A percentile compares a stretch with the other conserved stretches of the same genome.
phyloP scores from a whole-genome alignment of 805 yeast genomes.

The Kodamaea neixiangensis region DNA sequence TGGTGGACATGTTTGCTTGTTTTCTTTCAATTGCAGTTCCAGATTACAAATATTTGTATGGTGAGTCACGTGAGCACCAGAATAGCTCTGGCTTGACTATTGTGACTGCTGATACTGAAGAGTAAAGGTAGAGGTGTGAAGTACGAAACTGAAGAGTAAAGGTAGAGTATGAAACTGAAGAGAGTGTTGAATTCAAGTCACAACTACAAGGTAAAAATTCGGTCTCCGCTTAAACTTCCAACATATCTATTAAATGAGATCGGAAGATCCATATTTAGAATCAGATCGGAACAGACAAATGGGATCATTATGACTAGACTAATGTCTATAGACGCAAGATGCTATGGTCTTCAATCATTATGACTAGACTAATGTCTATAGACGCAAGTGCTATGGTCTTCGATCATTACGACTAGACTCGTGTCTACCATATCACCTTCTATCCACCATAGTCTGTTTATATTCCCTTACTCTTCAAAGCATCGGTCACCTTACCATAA shows the following conservation, averaged over 20 bases:
- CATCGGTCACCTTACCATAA: constrained; percentile 64
- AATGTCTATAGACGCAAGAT: too few relatives aligned
- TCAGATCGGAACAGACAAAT: too few relatives aligned
- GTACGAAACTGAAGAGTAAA: background rate
- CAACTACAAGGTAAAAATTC: background rate
- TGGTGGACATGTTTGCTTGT: constrained; percentile 13
- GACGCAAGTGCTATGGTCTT: too few relatives aligned
- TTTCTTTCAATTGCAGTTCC: background rate
- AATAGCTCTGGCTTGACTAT: too few relatives aligned
- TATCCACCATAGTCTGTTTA: constrained; percentile 1
- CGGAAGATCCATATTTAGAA: too few relatives aligned
- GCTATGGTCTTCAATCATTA: too few relatives aligned
- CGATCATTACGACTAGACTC: too few relatives aligned
- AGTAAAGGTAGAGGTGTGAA: background rate
- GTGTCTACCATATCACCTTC: background rate
- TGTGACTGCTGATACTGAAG: too few relatives aligned
- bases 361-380: too few relatives aligned
- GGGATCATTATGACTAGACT: too few relatives aligned
- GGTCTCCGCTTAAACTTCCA: too few relatives aligned
- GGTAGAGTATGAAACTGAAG: background rate
- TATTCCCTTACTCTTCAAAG: constrained; percentile 50
- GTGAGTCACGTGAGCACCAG: background rate
- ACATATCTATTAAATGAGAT: too few relatives aligned
- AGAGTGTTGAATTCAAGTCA: background rate
- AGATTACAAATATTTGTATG: background rate